These are phyloP conservation scores for Meyerozyma elateridarum DNA, from an alignment of 1,139 yeast species.

Conservation along the genomic window DNA sequence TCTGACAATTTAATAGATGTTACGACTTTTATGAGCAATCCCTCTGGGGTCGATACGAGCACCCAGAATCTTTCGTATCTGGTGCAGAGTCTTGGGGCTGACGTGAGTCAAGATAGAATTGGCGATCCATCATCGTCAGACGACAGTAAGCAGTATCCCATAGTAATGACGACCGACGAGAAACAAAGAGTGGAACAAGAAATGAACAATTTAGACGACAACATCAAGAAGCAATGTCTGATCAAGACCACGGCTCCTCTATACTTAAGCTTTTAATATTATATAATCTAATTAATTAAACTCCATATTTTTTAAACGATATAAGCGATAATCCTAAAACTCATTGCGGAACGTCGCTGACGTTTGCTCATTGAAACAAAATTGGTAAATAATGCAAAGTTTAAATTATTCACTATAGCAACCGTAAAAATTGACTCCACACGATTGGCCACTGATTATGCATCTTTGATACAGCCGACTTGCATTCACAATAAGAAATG, in stretches of 20 bases:
- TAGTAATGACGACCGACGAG: slow-evolving; percentile 10
- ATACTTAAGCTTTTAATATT: slow-evolving; percentile 1
- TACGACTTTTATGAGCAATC: slow-evolving; percentile 31
- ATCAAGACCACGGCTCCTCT: neutral
- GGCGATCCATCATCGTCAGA: no score
- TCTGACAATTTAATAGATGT: slow-evolving; percentile 44
- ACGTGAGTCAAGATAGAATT: slow-evolving; percentile 9
- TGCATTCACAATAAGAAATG: no score
- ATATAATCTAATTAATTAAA: no score
- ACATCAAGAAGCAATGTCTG: slow-evolving; percentile 3
- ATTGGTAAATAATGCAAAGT: no score
- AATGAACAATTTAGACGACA: slow-evolving; percentile 5
- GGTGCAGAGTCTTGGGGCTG: slow-evolving; percentile 5
- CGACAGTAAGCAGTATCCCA: slow-evolving; percentile 8
- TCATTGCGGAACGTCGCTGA: no score
- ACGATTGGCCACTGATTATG: no score
- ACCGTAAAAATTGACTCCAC: no score
- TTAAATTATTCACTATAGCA: no score
- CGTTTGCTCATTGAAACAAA: no score
- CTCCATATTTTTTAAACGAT: no score
- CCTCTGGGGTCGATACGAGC: slow-evolving; percentile 7
- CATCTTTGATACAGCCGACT: no score
- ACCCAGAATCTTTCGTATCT: slow-evolving; percentile 2
- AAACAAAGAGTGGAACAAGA: slow-evolving; percentile 9
- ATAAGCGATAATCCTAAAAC: no score